phyloP scores from a whole-genome alignment of 306 rosid species.

The Prunus fruticosa region DNA sequence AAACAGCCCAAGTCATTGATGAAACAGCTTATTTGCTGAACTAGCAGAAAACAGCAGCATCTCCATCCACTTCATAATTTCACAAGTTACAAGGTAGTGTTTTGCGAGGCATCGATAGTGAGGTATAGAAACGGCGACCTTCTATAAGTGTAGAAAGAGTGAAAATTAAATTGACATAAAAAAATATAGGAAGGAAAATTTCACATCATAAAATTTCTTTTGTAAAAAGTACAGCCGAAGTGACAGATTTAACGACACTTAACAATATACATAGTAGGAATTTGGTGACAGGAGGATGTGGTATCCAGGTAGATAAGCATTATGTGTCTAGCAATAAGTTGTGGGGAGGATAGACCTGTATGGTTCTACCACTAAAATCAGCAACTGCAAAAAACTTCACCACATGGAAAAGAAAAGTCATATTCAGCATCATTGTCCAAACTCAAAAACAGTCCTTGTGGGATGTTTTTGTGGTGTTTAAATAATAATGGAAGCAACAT shows the following conservation, averaged over 20 bases:
- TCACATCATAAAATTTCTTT: not conserved
- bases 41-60: not conserved
- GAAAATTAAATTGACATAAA: not conserved
- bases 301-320: constrained; percentile 27
- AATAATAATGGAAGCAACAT: not conserved
- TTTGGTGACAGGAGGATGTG: constrained; percentile 24
- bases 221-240: not conserved
- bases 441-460: not conserved
- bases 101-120: not conserved
- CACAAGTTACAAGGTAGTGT: not conserved
- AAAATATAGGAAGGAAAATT: not conserved
- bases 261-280: not conserved
- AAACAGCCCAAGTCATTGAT: not conserved
- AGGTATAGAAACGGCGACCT: not conserved
- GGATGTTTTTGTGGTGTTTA: too few species aligned
- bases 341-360: constrained; percentile 1
- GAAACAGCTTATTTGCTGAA: not conserved
- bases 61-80: not conserved
- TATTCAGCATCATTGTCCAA: not conserved
- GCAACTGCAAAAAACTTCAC: not conserved
- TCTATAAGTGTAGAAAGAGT: not conserved
- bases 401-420: not conserved
- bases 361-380: not conserved
- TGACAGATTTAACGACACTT: not conserved
- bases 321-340: constrained; percentile 9